Evolutionary conservation across 805 yeast species (phyloP).

Genomic region (Candida nonsorbophila): DNA sequence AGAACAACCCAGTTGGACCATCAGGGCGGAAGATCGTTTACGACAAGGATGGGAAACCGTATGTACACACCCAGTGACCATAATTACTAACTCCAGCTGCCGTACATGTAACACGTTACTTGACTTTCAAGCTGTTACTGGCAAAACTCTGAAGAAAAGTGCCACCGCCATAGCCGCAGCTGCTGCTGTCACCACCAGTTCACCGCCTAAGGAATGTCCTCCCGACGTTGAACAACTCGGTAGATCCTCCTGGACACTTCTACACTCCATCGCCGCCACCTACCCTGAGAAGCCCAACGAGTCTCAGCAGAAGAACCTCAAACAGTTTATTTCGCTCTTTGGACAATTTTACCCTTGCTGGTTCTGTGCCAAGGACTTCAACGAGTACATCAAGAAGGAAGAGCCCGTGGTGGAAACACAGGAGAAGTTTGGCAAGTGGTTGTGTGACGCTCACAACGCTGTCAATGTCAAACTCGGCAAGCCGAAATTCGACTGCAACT

Average conservation of each 20-base stretch:
- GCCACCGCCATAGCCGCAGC: constrained; percentile 1
- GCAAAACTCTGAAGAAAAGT: constrained; percentile 6
- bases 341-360: constrained; percentile 88
- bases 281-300: constrained; percentile 69
- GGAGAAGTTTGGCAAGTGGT: constrained; percentile 83
- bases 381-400: constrained; percentile 46
- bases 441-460: constrained; percentile 91
- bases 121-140: constrained; percentile 67
- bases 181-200: constrained; percentile 7
- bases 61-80: constrained; percentile 26
- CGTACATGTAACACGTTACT: constrained; percentile 80
- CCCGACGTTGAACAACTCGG: constrained; percentile 84
- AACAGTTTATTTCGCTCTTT: constrained; percentile 61
- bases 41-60: constrained; percentile 93
- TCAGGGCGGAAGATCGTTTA: constrained; percentile 66
- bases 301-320: constrained; percentile 66
- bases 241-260: constrained; percentile 83
- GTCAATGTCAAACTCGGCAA: constrained; percentile 88
- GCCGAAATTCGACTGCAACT: constrained; percentile 75
- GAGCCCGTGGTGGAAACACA: constrained; percentile 60
- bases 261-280: constrained; percentile 85
- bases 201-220: constrained; percentile 57
- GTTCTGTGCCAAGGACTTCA: constrained; percentile 87
- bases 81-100: constrained; percentile 42
- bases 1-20: constrained; percentile 43